Evolutionary conservation across 371 early-diverging fungal species (phyloP), one percentile per base, ranked within the genome.

Genomic region (Mortierella sp.): DNA sequence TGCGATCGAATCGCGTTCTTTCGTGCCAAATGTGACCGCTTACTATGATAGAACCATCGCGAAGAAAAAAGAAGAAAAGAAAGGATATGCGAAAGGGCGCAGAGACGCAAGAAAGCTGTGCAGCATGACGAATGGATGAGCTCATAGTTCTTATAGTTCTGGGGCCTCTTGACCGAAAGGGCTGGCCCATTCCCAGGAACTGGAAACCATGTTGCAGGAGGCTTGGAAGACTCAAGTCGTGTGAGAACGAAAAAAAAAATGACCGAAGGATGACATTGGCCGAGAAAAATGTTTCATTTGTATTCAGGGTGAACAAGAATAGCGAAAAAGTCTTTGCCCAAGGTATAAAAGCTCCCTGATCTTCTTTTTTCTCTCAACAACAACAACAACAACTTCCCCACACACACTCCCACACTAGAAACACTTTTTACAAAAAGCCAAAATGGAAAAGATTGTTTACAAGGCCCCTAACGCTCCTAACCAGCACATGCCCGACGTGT

Each of bases 371-470:
- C 22, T 29, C 34, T 22, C 37, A 61, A 37, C 58, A 41, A 26
- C 19, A 67, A 7, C 39, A 69, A 47, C 52, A 50, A 67, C 13
- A 19, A 41, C 22, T n/a, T n/a, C n/a, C n/a, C n/a, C n/a, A n/a
- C n/a, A n/a, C n/a, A n/a, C n/a, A n/a, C n/a, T n/a, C n/a, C n/a
- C n/a, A n/a, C n/a, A n/a, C n/a, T n/a, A n/a, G n/a, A n/a, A n/a
- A n/a, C n/a, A n/a, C n/a, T n/a, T n/a, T n/a, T n/a, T 55, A 31
- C 44, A 29, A n/a, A 50, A 50, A 19, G 34, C 7, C 53, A 70
- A 22, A 63, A 75, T 78, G 76, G 83, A 78, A 53, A 82, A 75
- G 72, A 74, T 82, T 52, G 70, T 74, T 22, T 82, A 82, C 79
- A 82, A 82, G 63, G 70, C 76, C 64, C 68, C 31, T n/a, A 75